Evolutionary conservation across 2,329 filamentous ascomycete species (phyloP), one percentile per base, ranked within the genome.

Genomic region (Sporothrix variecibatus): DNA sequence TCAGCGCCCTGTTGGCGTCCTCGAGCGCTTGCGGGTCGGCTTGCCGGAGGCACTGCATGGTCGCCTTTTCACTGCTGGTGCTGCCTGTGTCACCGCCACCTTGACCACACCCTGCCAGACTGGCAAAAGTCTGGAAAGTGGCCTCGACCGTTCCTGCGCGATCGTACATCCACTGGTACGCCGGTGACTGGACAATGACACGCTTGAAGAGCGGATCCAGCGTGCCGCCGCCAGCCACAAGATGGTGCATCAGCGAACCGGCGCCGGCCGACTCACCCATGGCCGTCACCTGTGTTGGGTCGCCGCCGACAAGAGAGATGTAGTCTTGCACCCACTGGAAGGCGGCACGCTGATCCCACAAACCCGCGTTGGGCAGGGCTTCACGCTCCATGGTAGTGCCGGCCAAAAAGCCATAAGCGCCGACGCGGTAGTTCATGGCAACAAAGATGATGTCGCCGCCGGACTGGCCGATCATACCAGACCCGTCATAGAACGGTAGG

Each of bases 231-330:
- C 84, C 78, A 0, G 82, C 82, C n/a, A 84, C 82, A 9, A 88
- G 79, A 71, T 87, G 86, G 72, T 87, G 85, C 68, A 87, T 76
- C 70, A 88, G 84, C 4, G 84, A 86, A 0, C 84, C 83, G 1
- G 85, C 87, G 1, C 87, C 86, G 0, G 86, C 86, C 9, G 84
- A 87, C 76, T 87, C 84, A 2, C 86, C 87, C 81, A 85, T 85
- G 4, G 85, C 85, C 0, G 84, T 87, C 6, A 88, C 85, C 3
- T 80, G 76, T 3, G 78, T 79, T 5, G 82, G 81, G 74, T 88
- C 84, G n/a, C 87, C 87, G 9, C 85, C 84, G 4, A 88, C 79
- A 0, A 84, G 79, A 9, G 77, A 72, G 58, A 87, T 85, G 76
- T 87, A 82, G 65, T 85, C 80, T 64, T 85, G 82, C 0, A 86